Conservation (phyloP, 345 rosid species). For the Reutealis trisperma region DNA sequence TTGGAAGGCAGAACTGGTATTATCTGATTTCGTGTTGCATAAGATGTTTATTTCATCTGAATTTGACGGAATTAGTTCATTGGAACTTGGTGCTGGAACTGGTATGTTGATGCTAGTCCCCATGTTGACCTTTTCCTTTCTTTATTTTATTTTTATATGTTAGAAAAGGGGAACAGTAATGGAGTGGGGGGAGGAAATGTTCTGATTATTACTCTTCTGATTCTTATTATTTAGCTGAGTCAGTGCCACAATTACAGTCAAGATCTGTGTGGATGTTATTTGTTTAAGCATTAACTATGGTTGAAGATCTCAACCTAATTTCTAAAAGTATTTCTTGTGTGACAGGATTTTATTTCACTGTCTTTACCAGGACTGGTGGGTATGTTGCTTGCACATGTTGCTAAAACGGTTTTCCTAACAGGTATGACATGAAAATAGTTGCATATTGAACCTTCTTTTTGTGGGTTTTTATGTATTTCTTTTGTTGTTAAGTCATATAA, state of each 20-base stretch:
- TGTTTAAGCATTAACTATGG: not conserved
- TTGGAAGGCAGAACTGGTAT: slow-evolving; percentile 80
- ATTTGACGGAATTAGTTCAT: slow-evolving; percentile 47
- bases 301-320: not conserved
- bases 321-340: slow-evolving; percentile 15
- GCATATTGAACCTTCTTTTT: not conserved
- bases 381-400: slow-evolving; percentile 65
- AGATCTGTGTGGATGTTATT: not conserved
- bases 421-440: slow-evolving; percentile 37
- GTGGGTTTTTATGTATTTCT: not conserved
- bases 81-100: slow-evolving; percentile 94
- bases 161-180: no score
- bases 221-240: not conserved
- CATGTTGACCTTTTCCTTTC: not conserved
- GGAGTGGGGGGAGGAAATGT: no score
- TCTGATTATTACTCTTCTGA: not conserved
- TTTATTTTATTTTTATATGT: not conserved
- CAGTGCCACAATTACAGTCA: not conserved
- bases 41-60: slow-evolving; percentile 62
- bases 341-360: slow-evolving; percentile 23
- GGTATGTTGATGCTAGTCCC: slow-evolving; percentile 44
- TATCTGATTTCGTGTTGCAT: slow-evolving; percentile 79
- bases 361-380: slow-evolving; percentile 67
- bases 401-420: slow-evolving; percentile 71
- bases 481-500: not conserved